Evolutionary conservation across 2,329 filamentous ascomycete species (phyloP), one percentile per base, ranked within the genome.

Genomic region (Pyrenophora graminea): DNA sequence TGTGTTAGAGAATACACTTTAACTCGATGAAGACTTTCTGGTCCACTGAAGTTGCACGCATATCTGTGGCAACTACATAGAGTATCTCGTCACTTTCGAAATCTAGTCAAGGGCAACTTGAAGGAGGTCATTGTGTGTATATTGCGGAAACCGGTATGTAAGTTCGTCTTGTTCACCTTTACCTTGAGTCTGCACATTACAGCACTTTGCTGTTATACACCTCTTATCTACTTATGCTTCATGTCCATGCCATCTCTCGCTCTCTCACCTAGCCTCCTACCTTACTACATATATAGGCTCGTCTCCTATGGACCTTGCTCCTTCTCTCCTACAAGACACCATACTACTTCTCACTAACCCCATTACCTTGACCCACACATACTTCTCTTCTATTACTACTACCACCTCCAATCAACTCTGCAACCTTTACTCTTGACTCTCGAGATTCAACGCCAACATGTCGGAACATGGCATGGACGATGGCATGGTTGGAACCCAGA

Each of bases 271-370:
- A 17, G 25, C 34, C 6, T 17, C 7, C 31, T 21, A 12, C 23
- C 15, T 15, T 15, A 1, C 15, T 15, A 12, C 18, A 6, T 3
- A 3, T 31, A 15, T 10, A 27, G 7, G 25, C 9, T 7, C 9
- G 25, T 6, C 25, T 27, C 7, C 9, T 7, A 10, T 6, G 4
- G 27, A 9, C 12, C 12, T 30, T 30, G 27, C 10, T 46, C 23
- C 42, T 10, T 39, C 43, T 15, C 17, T 42, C 39, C 25, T 45
- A 42, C 54, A 50, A n/a, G 33, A 37, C 34, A 47, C 8, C 37
- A 37, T 27, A 47, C 13, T 37, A 17, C 23, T 15, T 15, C 23
- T 31, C 23, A 3, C 4, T 19, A 4, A 2, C 30, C 39, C 17
- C 19, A 18, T 13, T 37, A 36, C 25, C 3, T 21, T 17, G 41